These are phyloP conservation scores for Drosera capensis DNA, from an alignment of 148 eudicot species.

Conservation along the genomic window DNA sequence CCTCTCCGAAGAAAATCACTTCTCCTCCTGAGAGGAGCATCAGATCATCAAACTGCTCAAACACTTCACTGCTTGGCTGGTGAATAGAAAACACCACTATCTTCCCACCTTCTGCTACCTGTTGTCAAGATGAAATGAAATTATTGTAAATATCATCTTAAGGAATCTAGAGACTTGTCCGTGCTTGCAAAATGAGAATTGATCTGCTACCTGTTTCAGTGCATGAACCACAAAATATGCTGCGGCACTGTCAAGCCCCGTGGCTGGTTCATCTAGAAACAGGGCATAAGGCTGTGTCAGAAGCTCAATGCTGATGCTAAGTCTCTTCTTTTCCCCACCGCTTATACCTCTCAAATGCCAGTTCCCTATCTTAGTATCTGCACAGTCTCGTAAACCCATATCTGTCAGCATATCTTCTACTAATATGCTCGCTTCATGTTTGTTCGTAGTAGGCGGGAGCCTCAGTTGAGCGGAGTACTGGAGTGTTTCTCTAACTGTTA, in stretches of 20 bases:
- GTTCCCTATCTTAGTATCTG: conserved; percentile 5
- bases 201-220: conserved; percentile 5
- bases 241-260: conserved; percentile 6
- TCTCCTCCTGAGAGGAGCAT: conserved; percentile 3
- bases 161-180: too few relatives aligned
- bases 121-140: too few relatives aligned
- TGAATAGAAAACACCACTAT: conserved; percentile 6
- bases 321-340: conserved; percentile 8
- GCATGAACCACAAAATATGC: conserved; percentile 5
- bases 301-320: conserved; percentile 5
- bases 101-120: conserved; percentile 5
- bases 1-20: conserved; percentile 6
- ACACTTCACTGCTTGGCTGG: conserved; percentile 7
- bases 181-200: too few relatives aligned
- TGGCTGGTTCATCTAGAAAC: conserved; percentile 4
- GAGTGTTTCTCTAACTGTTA: conserved; percentile 3
- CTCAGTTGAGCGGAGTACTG: conserved; percentile 3
- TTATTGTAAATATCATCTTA: too few relatives aligned
- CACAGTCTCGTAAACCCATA: conserved; percentile 6
- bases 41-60: conserved; percentile 8
- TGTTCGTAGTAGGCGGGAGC: conserved; percentile 1
- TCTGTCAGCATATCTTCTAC: conserved; percentile 1
- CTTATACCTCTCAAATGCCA: conserved; percentile 7
- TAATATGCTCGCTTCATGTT: not conserved
- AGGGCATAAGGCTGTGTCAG: conserved; percentile 5